A percentile compares a stretch with the other conserved stretches of the same genome.
These are phyloP conservation scores for Ceriops tagal DNA, from an alignment of 345 rosid genomes.

Conservation along the genomic window DNA sequence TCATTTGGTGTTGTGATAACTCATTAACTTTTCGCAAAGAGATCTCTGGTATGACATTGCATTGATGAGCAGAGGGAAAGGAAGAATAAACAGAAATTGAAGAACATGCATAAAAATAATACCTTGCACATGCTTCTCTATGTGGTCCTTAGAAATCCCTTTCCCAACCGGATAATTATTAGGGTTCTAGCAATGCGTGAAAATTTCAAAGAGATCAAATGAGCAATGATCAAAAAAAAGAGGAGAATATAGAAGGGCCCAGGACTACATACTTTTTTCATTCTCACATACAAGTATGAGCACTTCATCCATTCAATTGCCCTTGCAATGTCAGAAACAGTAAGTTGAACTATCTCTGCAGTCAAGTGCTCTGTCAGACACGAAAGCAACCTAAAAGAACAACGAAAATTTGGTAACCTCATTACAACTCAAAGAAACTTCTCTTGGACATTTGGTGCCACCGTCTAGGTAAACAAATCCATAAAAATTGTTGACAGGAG, in stretches of 20 bases:
- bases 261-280: conserved; percentile 67
- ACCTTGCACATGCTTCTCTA: conserved; percentile 93
- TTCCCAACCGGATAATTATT: conserved; percentile 74
- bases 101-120: conserved; percentile 5
- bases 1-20: conserved; percentile 78
- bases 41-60: conserved; percentile 45
- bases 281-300: conserved; percentile 83
- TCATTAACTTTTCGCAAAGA: conserved; percentile 75
- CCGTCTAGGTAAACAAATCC: conserved; percentile 1
- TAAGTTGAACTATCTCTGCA: conserved; percentile 94
- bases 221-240: not conserved
- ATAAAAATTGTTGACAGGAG: conserved; percentile 20
- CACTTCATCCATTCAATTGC: conserved; percentile 99
- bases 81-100: conserved; percentile 12
- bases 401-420: conserved; percentile 16
- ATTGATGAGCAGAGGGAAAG: conserved; percentile 21
- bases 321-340: conserved; percentile 69
- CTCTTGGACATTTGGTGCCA: conserved; percentile 3
- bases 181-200: conserved; percentile 58
- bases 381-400: conserved; percentile 67
- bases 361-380: conserved; percentile 92
- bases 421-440: conserved; percentile 6
- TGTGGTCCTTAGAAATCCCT: conserved; percentile 67
- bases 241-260: not conserved
- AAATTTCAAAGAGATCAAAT: conserved; percentile 11